phyloP scores from a whole-genome alignment of 768 basidiomycete species.

The Pholiota conissans region DNA sequence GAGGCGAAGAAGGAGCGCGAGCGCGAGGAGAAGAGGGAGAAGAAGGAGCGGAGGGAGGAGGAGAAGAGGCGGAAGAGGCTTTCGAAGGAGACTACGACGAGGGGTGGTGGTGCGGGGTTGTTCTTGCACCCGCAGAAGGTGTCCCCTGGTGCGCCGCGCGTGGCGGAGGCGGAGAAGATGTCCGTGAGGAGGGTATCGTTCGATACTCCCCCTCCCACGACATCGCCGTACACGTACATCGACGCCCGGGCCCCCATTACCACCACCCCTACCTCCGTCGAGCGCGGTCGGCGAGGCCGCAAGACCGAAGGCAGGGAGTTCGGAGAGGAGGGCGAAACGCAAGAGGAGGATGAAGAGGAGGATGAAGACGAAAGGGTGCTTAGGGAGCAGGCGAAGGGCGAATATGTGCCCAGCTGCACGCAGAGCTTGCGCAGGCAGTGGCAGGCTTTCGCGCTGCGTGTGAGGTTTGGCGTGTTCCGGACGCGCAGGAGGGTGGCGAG shows the following conservation, averaged over 20 bases:
- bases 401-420: constrained; percentile 56
- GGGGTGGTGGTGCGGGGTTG: no score
- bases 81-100: constrained; percentile 7
- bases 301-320: no score
- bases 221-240: no score
- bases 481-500: constrained; percentile 34
- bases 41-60: constrained; percentile 11
- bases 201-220: neutral
- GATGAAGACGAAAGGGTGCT: constrained; percentile 20
- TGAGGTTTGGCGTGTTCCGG: constrained; percentile 60
- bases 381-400: constrained; percentile 11
- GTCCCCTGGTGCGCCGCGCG: no score
- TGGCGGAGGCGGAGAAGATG: constrained; percentile 2
- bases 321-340: constrained; percentile 2
- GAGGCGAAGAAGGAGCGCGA: constrained; percentile 9
- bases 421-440: constrained; percentile 56
- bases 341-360: constrained; percentile 16
- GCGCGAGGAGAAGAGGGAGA: constrained; percentile 23
- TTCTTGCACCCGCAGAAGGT: no score
- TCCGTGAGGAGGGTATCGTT: neutral
- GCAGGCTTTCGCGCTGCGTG: constrained; percentile 56
- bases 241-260: no score
- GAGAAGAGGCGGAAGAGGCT: constrained; percentile 11
- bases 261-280: no score
- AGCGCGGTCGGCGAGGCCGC: no score